Percentiles rank a stretch among this genome's conserved stretches.
Evolutionary conservation across 371 early-diverging fungal genomes (phyloP).

Genomic region (Haplosporangium sp.): DNA sequence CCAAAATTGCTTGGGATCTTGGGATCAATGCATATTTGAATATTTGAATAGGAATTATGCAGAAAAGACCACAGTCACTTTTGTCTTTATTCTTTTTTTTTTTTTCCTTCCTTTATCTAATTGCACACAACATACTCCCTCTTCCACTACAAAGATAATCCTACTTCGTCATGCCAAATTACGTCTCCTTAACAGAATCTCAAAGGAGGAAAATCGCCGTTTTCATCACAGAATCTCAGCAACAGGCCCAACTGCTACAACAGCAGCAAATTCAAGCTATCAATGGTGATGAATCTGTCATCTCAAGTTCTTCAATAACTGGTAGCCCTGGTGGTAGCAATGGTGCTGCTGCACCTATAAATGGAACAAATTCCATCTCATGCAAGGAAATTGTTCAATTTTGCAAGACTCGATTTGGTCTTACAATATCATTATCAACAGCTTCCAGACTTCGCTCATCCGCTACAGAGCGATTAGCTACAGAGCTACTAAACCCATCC

Average conservation of each 20-base stretch:
- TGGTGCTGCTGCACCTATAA: conserved; percentile 15
- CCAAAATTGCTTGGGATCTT: too few relatives aligned
- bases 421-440: conserved; percentile 53
- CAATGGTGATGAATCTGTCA: conserved; percentile 35
- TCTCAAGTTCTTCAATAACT: conserved; percentile 5
- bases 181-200: conserved; percentile 55
- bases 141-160: background rate
- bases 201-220: conserved; percentile 54
- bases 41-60: too few relatives aligned
- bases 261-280: conserved; percentile 30
- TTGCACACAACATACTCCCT: background rate
- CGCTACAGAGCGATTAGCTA: conserved; percentile 50
- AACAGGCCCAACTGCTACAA: conserved; percentile 32
- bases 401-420: conserved; percentile 54
- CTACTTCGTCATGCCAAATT: conserved; percentile 42
- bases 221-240: conserved; percentile 55
- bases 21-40: too few relatives aligned
- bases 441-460: conserved; percentile 51
- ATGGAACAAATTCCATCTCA: conserved; percentile 40
- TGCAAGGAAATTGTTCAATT: conserved; percentile 56
- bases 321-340: conserved; percentile 31
- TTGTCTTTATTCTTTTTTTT: background rate
- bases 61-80: background rate
- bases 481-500: conserved; percentile 49
- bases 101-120: background rate